Conservation (phyloP, 345 rosid genomes). For the Microthlaspi erraticum region DNA sequence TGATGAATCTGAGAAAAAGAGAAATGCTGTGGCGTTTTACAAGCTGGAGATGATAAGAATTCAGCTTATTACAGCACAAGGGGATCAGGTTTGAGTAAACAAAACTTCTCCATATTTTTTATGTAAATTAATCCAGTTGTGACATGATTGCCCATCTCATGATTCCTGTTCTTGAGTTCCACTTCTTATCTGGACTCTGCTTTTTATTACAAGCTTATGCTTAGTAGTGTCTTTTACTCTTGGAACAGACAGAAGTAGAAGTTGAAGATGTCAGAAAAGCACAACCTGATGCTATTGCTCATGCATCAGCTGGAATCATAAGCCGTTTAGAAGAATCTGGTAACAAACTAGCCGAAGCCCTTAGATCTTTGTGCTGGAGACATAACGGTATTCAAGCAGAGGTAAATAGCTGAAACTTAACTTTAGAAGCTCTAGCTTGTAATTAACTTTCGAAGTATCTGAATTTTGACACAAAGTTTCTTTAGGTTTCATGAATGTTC, state of each 20-base stretch:
- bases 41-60: constrained; percentile 83
- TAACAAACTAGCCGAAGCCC: constrained; percentile 66
- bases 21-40: constrained; percentile 66
- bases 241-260: constrained; percentile 65
- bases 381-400: constrained; percentile 83
- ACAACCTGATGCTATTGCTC: constrained; percentile 83
- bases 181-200: background rate
- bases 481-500: background rate
- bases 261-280: constrained; percentile 78
- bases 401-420: constrained; percentile 51
- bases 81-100: constrained; percentile 61
- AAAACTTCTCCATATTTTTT: constrained; percentile 9
- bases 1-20: constrained; percentile 48
- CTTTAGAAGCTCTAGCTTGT: constrained; percentile 15
- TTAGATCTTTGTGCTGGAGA: constrained; percentile 82
- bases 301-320: constrained; percentile 65
- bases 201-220: constrained; percentile 33
- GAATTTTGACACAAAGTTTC: background rate
- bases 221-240: constrained; percentile 37
- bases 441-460: background rate
- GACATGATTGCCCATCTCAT: background rate
- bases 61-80: constrained; percentile 79
- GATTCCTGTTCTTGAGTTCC: background rate
- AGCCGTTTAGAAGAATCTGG: constrained; percentile 72
- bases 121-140: background rate